Evolutionary conservation across 179 eudicot genomes (phyloP), one percentile per base, ranked within the genome.

Genomic region (Spergularia azorica): DNA sequence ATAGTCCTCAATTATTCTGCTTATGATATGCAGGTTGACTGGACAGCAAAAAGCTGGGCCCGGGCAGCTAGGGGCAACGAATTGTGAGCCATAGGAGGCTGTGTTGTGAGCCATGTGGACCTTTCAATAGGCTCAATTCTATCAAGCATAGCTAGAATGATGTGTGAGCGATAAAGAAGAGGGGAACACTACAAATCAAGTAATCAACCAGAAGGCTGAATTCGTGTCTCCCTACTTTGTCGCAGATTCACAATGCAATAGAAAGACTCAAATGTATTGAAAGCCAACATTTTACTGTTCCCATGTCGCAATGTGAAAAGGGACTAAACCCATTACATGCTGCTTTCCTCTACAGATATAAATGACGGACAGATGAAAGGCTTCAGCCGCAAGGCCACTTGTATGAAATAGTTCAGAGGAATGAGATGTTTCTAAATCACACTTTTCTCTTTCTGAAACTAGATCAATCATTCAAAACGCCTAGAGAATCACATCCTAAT

Each of bases 391-490:
- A 60, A 10, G 18, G 36, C 32, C 63, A 17, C 18, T 17, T 60
- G 63, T 60, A 26, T 60, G 13, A 17, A 7, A 18, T 6, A 46
- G 50, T 46, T 46, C 50, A 46, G 9, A 46, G 50, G 7, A 46
- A 6, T 46, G 50, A 46, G 50, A n/a, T 17, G 5, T 46, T 46
- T 48, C 16, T 17, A 67, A n/a, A 3, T 10, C 16, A 67, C 71
- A 48, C 17, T 18, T 43, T 17, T 6, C 71, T 56, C 12, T 67
- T 58, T 38, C 21, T 36, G 9, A 9, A 32, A 5, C n/a, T 21
- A 59, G 38, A 78, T 71, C 71, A 63, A 71, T 54, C 73, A 38
- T 71, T 63, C 5, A 17, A 46, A 6, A 18, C 4, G 46, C 14
- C 70, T 11, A 43, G 38, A 9, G n/a, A 63, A 71, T 16, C 32